A percentile compares a stretch with the other conserved stretches of the same genome.
phyloP scores from a whole-genome alignment of 140 eudicot genomes.

The Bidens hawaiensis region DNA sequence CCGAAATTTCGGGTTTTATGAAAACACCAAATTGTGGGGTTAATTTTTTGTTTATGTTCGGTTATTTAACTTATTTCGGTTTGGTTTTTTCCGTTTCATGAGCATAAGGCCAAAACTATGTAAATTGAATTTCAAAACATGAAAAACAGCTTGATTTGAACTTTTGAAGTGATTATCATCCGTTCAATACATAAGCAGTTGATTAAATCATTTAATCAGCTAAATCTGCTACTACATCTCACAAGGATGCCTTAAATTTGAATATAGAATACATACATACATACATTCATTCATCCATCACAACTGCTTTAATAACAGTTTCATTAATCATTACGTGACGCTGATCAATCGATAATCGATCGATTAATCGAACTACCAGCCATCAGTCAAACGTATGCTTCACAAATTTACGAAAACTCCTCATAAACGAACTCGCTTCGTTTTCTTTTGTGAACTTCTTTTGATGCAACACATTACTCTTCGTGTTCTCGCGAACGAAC shows the following conservation, averaged over 20 bases:
- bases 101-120: too few species aligned
- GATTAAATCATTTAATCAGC: conserved; percentile 12
- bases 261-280: conserved; percentile 17
- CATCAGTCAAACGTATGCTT: conserved; percentile 27
- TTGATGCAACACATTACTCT: not conserved
- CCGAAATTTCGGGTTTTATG: too few species aligned
- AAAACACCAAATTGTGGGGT: too few species aligned
- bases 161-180: not conserved
- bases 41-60: too few species aligned
- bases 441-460: conserved; percentile 11
- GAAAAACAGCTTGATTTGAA: not conserved
- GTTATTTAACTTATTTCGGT: too few species aligned
- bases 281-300: not conserved
- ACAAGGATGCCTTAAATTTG: conserved; percentile 23
- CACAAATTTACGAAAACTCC: conserved; percentile 35
- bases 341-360: not conserved
- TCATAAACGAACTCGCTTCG: conserved; percentile 27
- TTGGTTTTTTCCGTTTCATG: too few species aligned
- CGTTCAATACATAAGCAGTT: conserved; percentile 2
- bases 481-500: conserved; percentile 14
- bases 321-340: conserved; percentile 4
- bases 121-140: too few species aligned
- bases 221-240: conserved; percentile 28
- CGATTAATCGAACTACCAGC: conserved; percentile 2
- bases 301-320: conserved; percentile 12